Base-by-base conservation (phyloP, 2,329 filamentous ascomycete genomes). In the Stylonectria norvegica region DNA sequence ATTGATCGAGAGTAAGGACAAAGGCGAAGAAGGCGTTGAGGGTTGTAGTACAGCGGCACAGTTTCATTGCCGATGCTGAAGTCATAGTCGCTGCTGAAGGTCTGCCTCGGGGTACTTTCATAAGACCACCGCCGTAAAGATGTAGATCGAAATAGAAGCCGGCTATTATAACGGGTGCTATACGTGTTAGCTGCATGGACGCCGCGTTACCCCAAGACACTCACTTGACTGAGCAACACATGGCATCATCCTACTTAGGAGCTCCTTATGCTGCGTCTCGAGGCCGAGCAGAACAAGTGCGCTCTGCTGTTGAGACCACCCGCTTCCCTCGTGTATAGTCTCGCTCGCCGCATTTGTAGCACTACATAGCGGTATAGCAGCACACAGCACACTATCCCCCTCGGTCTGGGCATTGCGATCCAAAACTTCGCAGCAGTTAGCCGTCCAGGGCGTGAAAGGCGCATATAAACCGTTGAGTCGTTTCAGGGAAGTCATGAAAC, bases 271-370 rank as follows among this genome's bases (percentile, higher is more conserved):
- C 47, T 76, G 72, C 3, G 67, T 55, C 42, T 74, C 70, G 19
- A 77, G 63, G 0, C 74, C 73, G 2, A 67, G 59, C n/a, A 72
- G 52, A 43, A 76, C 61, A 14, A 77, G 61, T 3, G 61, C 57
- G 15, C 59, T 62, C 31, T 75, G 70, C 41, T 72, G 64, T 25
- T 67, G 58, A 5, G 51, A 53, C 30, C 59, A 58, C 23, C 53
- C 41, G 28, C 57, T 48, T 7, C 43, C 43, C n/a, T 56, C 49
- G 19, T 58, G 50, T 5, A 61, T 52, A 3, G 67, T 53, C 5
- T 58, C 54, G 23, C 59, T 50, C 4, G 68, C 64, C 39, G 72
- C 65, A 34, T 64, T 64, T 2, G 60, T 49, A 11, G 71, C 61
- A 25, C 67, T 65, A 5, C 68, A 59, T 3, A 74, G 43, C 5